phyloP scores from a whole-genome alignment of 2,329 filamentous ascomycete genomes.

The Aspergillaceae sp. region DNA sequence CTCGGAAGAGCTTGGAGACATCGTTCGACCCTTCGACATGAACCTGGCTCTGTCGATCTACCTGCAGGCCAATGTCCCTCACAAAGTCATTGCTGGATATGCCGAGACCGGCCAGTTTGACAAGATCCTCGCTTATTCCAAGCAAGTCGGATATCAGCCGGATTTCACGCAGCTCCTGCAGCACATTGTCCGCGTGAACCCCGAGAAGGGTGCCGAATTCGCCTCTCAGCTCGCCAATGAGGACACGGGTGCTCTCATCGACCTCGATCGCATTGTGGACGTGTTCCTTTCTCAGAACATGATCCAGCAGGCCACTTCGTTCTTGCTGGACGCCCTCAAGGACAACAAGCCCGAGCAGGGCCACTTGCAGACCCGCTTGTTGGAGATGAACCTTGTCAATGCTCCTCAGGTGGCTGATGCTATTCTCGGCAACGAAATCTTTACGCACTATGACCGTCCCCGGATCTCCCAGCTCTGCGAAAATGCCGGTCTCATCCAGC shows the following conservation, averaged over 20 bases:
- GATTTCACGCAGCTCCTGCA: slow-evolving; percentile 89
- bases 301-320: slow-evolving; percentile 97
- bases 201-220: slow-evolving; percentile 91
- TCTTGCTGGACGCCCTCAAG: slow-evolving; percentile 89
- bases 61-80: slow-evolving; percentile 76
- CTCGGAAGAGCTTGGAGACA: slow-evolving; percentile 92
- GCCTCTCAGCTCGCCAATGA: slow-evolving; percentile 86
- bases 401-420: slow-evolving; percentile 96
- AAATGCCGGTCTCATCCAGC: slow-evolving; percentile 76
- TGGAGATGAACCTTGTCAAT: slow-evolving; percentile 97
- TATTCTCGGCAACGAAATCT: slow-evolving; percentile 97
- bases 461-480: slow-evolving; percentile 88
- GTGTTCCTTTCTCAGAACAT: slow-evolving; percentile 97
- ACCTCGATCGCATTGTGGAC: slow-evolving; percentile 89
- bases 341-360: slow-evolving; percentile 92
- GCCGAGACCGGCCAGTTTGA: slow-evolving; percentile 96
- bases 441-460: slow-evolving; percentile 88
- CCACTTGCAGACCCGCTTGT: slow-evolving; percentile 80
- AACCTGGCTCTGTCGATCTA: slow-evolving; percentile 83
- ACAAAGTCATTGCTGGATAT: slow-evolving; percentile 91
- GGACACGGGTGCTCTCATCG: slow-evolving; percentile 76
- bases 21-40: slow-evolving; percentile 82
- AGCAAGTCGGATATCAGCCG: slow-evolving; percentile 79
- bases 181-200: slow-evolving; percentile 83
- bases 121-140: slow-evolving; percentile 86